Evolutionary conservation across 2,329 filamentous ascomycete genomes (phyloP).

Genomic region (Niveomyces coronatus): DNA sequence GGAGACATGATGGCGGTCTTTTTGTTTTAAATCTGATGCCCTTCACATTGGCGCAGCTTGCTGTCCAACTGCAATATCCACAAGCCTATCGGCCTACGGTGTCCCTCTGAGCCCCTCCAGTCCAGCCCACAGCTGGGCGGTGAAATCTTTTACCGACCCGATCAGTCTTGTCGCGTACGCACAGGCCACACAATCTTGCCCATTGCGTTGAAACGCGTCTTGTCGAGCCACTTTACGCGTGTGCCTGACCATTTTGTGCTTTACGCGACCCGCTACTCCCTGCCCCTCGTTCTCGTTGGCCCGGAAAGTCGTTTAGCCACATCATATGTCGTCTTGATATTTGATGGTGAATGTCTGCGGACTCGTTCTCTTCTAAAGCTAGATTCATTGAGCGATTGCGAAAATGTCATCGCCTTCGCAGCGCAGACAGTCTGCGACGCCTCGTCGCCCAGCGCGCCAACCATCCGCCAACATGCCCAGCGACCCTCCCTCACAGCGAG

Average conservation of each 20-base stretch:
- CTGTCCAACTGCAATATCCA: neutral
- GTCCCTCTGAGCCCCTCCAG: constrained; percentile 10
- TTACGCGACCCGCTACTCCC: constrained; percentile 17
- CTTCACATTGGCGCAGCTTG: constrained; percentile 2
- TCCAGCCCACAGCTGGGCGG: constrained; percentile 13
- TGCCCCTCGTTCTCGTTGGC: constrained; percentile 14
- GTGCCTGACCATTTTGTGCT: constrained; percentile 4
- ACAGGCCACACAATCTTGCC: constrained; percentile 13
- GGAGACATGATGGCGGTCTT: constrained; percentile 48
- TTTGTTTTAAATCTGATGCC: constrained; percentile 1
- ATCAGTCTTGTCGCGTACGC: constrained; percentile 14
- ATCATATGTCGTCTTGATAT: constrained; percentile 13
- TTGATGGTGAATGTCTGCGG: too few species aligned
- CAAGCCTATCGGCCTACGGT: constrained; percentile 3
- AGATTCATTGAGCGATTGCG: too few species aligned
- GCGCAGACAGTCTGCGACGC: constrained; percentile 37
- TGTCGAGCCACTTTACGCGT: constrained; percentile 32
- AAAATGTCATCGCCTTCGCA: constrained; percentile 35
- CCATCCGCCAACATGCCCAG: constrained; percentile 34
- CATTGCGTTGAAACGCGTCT: constrained; percentile 14
- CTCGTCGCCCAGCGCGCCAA: constrained; percentile 31
- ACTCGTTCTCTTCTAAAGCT: too few species aligned
- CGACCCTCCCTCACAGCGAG: constrained; percentile 39
- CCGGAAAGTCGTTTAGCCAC: constrained; percentile 13
- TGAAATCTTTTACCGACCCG: constrained; percentile 22